A percentile compares a stretch with the other conserved stretches of the same genome.
Evolutionary conservation across 225 moss, liverwort and hornwort species (phyloP).

Genomic region (Polytrichum formosum): DNA sequence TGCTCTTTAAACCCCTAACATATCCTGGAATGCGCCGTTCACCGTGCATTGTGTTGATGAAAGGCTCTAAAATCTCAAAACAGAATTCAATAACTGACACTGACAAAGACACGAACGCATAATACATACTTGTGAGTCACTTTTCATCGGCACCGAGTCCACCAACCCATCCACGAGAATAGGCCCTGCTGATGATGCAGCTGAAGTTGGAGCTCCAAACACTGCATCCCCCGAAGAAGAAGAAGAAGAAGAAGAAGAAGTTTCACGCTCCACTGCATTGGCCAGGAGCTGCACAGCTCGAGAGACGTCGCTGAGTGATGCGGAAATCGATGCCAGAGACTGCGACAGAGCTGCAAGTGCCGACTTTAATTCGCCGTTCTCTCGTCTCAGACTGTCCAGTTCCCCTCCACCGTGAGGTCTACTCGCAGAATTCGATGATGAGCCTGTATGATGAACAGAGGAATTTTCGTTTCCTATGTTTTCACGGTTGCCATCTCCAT

Average conservation of each 20-base stretch:
- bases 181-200: not conserved
- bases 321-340: conserved; percentile 66
- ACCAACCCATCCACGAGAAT: not conserved
- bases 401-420: conserved; percentile 12
- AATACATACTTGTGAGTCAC: too few species aligned
- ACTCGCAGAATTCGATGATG: conserved; percentile 2
- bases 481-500: conserved; percentile 14
- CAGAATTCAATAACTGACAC: too few species aligned
- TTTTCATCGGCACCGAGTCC: not conserved
- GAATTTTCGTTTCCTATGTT: not conserved
- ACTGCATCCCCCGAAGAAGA: conserved; percentile 11
- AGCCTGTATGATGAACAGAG: not conserved
- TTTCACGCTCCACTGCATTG: conserved; percentile 36
- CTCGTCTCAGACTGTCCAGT: conserved; percentile 28
- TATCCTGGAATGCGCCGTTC: too few species aligned
- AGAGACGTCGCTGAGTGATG: conserved; percentile 63
- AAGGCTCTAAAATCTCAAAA: too few species aligned
- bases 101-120: too few species aligned
- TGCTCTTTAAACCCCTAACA: too few species aligned
- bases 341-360: conserved; percentile 58
- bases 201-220: not conserved
- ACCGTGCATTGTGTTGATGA: too few species aligned
- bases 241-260: not conserved
- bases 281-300: conserved; percentile 71
- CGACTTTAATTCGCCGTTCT: conserved; percentile 49